A percentile compares a stretch with the other conserved stretches of the same genome.
Evolutionary conservation across 306 rosid species (phyloP).

Genomic region (Geum urbanum): DNA sequence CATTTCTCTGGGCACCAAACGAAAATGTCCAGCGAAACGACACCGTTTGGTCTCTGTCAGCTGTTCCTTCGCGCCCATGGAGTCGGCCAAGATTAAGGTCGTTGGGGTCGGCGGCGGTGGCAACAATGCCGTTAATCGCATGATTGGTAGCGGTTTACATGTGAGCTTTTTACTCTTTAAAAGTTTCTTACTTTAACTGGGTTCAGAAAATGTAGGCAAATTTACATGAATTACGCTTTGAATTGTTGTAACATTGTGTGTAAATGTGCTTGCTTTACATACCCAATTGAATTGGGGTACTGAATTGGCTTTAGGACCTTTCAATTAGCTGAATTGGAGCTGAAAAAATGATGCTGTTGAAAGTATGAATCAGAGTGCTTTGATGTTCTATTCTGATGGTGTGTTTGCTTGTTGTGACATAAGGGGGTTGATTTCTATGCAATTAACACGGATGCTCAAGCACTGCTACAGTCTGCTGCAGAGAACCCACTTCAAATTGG

Average conservation of each 20-base stretch:
- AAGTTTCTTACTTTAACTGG: neutral
- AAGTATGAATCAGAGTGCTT: too few species aligned
- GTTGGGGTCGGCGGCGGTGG: conserved; percentile 97
- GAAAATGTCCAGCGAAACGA: conserved; percentile 25
- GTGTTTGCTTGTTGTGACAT: conserved; percentile 30
- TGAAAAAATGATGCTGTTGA: too few species aligned
- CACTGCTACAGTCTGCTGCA: conserved; percentile 78
- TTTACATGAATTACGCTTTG: too few species aligned
- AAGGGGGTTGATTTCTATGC: conserved; percentile 98
- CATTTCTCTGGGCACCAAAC: conserved; percentile 30
- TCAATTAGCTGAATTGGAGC: neutral
- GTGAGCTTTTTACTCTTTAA: conserved; percentile 31
- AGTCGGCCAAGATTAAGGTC: conserved; percentile 86
- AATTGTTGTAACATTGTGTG: neutral
- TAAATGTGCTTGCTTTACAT: neutral
- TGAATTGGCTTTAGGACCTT: neutral
- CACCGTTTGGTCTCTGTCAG: conserved; percentile 27
- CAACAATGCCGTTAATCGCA: conserved; percentile 91
- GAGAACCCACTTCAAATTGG: conserved; percentile 90
- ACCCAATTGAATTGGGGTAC: neutral
- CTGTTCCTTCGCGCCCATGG: conserved; percentile 56
- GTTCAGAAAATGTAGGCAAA: neutral
- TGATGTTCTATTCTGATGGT: conserved; percentile 19
- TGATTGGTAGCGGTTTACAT: conserved; percentile 85
- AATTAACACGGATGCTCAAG: conserved; percentile 96